Evolutionary conservation across 768 basidiomycete species (phyloP).

Genomic region (Hypholoma fasciculare): DNA sequence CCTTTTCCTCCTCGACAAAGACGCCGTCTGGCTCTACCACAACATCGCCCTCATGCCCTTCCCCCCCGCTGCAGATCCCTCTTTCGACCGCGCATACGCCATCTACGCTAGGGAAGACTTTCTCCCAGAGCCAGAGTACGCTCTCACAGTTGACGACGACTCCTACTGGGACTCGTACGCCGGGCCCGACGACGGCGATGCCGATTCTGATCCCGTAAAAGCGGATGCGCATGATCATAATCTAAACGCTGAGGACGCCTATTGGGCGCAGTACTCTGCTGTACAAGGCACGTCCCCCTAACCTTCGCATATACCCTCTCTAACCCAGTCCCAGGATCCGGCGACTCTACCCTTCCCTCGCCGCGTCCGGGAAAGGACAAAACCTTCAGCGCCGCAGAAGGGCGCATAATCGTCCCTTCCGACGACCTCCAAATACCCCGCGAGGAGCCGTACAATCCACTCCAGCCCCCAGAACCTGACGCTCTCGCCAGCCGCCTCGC

Average conservation of each 20-base stretch:
- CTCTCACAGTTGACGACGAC: conserved; percentile 43
- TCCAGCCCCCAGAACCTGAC: conserved; percentile 41
- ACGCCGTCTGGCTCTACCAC: conserved; percentile 68
- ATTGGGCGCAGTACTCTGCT: conserved; percentile 74
- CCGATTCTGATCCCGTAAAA: conserved; percentile 18
- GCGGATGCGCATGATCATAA: conserved; percentile 14
- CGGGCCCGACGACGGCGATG: conserved; percentile 34
- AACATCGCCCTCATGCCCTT: conserved; percentile 72
- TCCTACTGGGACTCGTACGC: conserved; percentile 74
- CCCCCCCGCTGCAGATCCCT: conserved; percentile 41
- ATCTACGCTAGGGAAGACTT: conserved; percentile 31
- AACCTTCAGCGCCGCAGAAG: conserved; percentile 15
- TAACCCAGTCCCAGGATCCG: conserved; percentile 50
- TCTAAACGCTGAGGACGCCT: conserved; percentile 54
- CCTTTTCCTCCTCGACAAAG: conserved; percentile 65
- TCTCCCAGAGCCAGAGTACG: conserved; percentile 25
- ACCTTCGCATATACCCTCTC: conserved; percentile 3
- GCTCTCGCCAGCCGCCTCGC: conserved; percentile 41
- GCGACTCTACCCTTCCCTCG: conserved; percentile 69
- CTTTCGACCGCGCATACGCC: conserved; percentile 27
- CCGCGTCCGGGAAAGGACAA: conserved; percentile 34
- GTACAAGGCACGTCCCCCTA: conserved; percentile 54
- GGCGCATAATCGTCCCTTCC: conserved; percentile 34
- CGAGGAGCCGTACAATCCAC: conserved; percentile 35
- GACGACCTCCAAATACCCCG: conserved; percentile 27